Percentiles rank a stretch among this genome's conserved stretches.
phyloP scores from a whole-genome alignment of 352 stramenopile species.

The Phytophthora brassicae region DNA sequence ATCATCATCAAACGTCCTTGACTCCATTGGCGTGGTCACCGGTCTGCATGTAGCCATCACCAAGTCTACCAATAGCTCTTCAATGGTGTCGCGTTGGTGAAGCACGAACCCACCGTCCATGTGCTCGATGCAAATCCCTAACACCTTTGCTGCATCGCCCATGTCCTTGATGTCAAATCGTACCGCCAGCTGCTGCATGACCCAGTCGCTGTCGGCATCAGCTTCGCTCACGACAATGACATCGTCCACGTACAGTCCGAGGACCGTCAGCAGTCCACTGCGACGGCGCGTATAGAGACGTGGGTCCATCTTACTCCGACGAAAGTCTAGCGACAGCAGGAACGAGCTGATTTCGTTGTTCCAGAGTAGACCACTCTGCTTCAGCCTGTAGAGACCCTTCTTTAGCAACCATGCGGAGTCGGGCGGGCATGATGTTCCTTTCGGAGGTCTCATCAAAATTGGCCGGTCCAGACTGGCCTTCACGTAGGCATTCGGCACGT shows the following conservation, averaged over 20 bases:
- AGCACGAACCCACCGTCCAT: neutral
- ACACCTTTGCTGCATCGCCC: neutral
- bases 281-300: neutral
- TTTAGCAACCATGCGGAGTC: neutral
- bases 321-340: neutral
- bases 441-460: neutral
- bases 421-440: neutral
- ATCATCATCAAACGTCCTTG: neutral
- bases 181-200: neutral
- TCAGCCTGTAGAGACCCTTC: constrained; percentile 2
- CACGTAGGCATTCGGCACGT: constrained; percentile 5
- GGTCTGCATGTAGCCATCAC: constrained; percentile 3
- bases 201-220: neutral
- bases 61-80: neutral
- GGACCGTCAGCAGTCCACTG: neutral
- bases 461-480: neutral
- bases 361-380: constrained; percentile 10
- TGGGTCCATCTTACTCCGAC: constrained; percentile 1
- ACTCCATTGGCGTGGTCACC: neutral
- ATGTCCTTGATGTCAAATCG: constrained; percentile 13
- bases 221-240: neutral
- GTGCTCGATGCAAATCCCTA: constrained; percentile 6
- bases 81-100: constrained; percentile 2
- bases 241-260: constrained; percentile 13
- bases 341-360: neutral